Base-by-base conservation (phyloP, 1,139 yeast genomes). In the Candida mesenterica region DNA sequence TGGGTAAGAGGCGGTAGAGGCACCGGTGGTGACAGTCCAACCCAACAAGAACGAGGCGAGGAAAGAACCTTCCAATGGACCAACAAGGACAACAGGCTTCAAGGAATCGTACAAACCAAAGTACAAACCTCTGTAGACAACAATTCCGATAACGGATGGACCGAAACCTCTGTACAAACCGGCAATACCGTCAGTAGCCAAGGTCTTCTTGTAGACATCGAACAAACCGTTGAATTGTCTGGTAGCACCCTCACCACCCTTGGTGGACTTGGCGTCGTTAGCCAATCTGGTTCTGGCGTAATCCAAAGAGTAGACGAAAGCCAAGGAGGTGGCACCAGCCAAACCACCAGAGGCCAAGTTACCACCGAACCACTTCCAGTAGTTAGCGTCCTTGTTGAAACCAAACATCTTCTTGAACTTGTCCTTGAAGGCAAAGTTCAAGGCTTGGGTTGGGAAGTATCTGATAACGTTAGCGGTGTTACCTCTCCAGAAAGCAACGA, bases 131-230 rank as follows among this genome's bases (percentile, higher is more conserved):
- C 76, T 70, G 74, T 70, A 70, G 57, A 68, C 76, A 67, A 70
- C 53, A 52, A 70, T 70, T 67, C 76, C 76, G 48, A 69, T 44
- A 53, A 70, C 76, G 45, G 76, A 70, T 55, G 75, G 75, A 63
- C 75, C 75, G 71, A 70, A 70, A 68, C 76, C 76, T 70, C 76
- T 70, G 70, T 70, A 70, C 60, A 70, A 68, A 68, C 76, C 76
- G 48, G 76, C 75, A 64, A 70, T 67, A 69, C 76, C 76, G 55
- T 70, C 76, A 45, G 75, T 56, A 57, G 74, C 73, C 57, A 70
- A 67, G 53, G 75, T 70, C 68, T 70, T 69, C 62, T 66, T 70
- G 68, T 70, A 70, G 50, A 70, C 76, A 59, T 70, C 76, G 55
- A 70, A 58, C 58, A 70, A 69, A 68, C 76, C 76, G 62, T 70